Evolutionary conservation across 2,329 filamentous ascomycete genomes (phyloP).

Genomic region (Fusarium mangiferae): DNA sequence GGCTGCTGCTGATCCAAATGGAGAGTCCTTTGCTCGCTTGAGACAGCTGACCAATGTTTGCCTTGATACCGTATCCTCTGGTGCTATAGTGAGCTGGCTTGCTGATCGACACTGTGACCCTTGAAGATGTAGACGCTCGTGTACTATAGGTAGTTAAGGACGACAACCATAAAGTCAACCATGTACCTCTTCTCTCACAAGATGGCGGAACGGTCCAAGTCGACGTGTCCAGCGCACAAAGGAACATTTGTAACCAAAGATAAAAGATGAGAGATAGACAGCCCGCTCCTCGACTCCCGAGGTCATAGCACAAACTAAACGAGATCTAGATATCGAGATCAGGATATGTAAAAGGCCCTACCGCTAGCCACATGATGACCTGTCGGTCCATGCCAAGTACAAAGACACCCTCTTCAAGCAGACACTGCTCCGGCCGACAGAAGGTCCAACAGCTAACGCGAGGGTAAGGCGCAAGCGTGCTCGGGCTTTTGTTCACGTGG

Average conservation of each 20-base stretch:
- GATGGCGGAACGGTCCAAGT: not conserved
- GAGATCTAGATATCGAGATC: constrained; percentile 16
- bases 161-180: not conserved
- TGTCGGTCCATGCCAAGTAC: constrained; percentile 27
- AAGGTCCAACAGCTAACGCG: constrained; percentile 16
- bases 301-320: constrained; percentile 34
- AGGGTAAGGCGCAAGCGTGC: constrained; percentile 26
- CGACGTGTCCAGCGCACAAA: constrained; percentile 1
- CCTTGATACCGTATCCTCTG: constrained; percentile 25
- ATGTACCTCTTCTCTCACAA: not conserved
- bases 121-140: constrained; percentile 21
- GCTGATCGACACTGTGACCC: constrained; percentile 22
- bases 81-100: constrained; percentile 5
- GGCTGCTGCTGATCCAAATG: constrained; percentile 12
- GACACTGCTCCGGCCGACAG: constrained; percentile 13
- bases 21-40: constrained; percentile 3
- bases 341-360: constrained; percentile 8
- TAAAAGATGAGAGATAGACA: not conserved
- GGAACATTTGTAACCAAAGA: not conserved
- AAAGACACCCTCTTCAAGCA: constrained; percentile 25
- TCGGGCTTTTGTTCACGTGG: constrained; percentile 23
- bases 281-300: not conserved
- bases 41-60: constrained; percentile 24
- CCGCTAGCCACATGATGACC: constrained; percentile 13
- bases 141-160: not conserved